Evolutionary conservation across 495 filamentous ascomycete genomes (phyloP).

Genomic region (Neurospora discreta): DNA sequence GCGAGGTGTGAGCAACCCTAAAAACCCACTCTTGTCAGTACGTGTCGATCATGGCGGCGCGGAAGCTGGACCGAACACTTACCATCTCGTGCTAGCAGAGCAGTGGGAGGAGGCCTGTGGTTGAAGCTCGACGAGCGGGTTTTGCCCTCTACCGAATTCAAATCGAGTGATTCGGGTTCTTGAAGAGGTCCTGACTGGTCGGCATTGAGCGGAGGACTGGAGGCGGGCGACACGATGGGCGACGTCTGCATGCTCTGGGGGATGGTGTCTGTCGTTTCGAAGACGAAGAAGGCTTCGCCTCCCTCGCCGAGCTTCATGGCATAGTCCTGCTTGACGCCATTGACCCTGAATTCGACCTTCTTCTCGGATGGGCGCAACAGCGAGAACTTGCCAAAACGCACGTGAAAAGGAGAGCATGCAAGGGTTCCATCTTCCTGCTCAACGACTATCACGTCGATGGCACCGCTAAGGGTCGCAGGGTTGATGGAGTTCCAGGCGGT

Average conservation of each 20-base stretch:
- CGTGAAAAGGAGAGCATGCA: conserved; percentile 94
- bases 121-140: conserved; percentile 22
- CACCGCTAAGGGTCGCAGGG: conserved; percentile 89
- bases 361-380: conserved; percentile 92
- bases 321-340: conserved; percentile 81
- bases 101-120: conserved; percentile 24
- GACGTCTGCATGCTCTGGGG: conserved; percentile 88
- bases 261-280: conserved; percentile 83
- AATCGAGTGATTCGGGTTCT: conserved; percentile 76
- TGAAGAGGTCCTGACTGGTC: conserved; percentile 50
- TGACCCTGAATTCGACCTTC: conserved; percentile 98
- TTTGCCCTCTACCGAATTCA: conserved; percentile 37
- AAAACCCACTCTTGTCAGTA: conserved; percentile 5
- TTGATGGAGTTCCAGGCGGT: conserved; percentile 99
- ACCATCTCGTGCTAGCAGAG: conserved; percentile 23
- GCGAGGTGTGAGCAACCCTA: conserved; percentile 51
- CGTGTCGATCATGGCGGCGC: neutral
- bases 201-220: conserved; percentile 59
- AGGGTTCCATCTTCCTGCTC: conserved; percentile 85
- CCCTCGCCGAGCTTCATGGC: conserved; percentile 98
- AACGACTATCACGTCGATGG: conserved; percentile 98
- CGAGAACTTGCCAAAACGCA: conserved; percentile 97
- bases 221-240: conserved; percentile 75
- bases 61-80: neutral
- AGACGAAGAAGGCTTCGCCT: conserved; percentile 97